These are phyloP conservation scores for Cyphellophora europaea DNA, from an alignment of 2,329 filamentous ascomycete species.

Conservation along the genomic window DNA sequence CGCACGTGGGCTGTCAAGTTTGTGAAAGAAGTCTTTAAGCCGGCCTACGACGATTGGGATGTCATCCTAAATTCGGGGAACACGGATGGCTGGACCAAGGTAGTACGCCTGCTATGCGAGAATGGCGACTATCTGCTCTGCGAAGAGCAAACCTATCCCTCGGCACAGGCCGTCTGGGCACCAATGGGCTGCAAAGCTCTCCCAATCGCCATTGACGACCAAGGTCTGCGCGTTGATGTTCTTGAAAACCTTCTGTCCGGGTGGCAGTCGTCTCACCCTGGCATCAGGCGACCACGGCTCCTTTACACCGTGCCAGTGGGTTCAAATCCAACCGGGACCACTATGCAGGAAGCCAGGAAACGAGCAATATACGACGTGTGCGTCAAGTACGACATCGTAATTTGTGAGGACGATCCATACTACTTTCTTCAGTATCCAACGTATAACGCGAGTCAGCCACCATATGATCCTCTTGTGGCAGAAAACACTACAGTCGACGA, in stretches of 20 bases:
- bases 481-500: no score
- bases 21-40: no score
- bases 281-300: neutral
- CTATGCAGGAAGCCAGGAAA: neutral
- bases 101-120: neutral
- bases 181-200: neutral
- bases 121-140: neutral
- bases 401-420: no score
- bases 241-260: neutral
- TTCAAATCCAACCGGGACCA: neutral
- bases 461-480: neutral
- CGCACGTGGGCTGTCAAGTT: no score
- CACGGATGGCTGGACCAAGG: no score
- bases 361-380: neutral
- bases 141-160: neutral
- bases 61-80: no score
- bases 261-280: neutral
- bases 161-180: neutral
- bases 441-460: neutral
- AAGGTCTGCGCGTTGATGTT: neutral
- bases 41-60: no score
- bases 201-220: neutral
- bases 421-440: neutral
- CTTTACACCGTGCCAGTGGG: neutral
- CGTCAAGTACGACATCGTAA: neutral